Evolutionary conservation across 2,329 filamentous ascomycete genomes (phyloP), one percentile per base, ranked within the genome.

Genomic region (Colletotrichum somersetense): DNA sequence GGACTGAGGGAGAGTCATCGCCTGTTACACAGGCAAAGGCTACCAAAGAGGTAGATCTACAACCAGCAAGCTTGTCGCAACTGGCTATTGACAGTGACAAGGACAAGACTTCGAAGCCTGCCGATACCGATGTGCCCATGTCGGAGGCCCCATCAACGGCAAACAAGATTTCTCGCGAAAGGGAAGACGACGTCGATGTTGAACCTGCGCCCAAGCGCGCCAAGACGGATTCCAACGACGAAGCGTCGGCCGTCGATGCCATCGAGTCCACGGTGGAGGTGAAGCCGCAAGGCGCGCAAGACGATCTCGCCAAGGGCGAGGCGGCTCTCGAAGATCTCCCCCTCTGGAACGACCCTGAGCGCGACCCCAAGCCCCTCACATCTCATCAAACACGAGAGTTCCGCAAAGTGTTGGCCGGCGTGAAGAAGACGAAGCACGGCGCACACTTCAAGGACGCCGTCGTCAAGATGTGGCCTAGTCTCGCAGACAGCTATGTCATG

Each of bases 361-460:
- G 85, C 1, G 83, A 86, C 75, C 80, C 81, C 63, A 82, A 85
- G 59, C 80, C 84, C 1, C 88, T 94, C 66, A 91, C 91, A 1
- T 77, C 83, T 0, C 85, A 86, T 65, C 90, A 93, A 75, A 86
- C 85, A 68, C 89, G 88, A 64, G 91, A 90, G 75, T 85, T 93
- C 55, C 83, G 91, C 44, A 89, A 90, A 73, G 87, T 91, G 42
- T 83, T 96, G 63, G 91, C 90, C 42, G 91, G 92, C 64, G 87
- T 96, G 68, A 97, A 97, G 84, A 96, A 97, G 82, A 95, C 94
- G 58, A 94, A 96, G 79, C 90, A 91, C 72, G 93, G 96, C 2
- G 83, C 84, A 8, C 89, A 92, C 66, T 98, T 97, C 84, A 88
- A 90, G 74, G 88, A 91, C 53, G 92, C 96, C 0, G 96, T 98